These are phyloP conservation scores for Boletus sp. DNA, from an alignment of 768 basidiomycete genomes.

Conservation along the genomic window DNA sequence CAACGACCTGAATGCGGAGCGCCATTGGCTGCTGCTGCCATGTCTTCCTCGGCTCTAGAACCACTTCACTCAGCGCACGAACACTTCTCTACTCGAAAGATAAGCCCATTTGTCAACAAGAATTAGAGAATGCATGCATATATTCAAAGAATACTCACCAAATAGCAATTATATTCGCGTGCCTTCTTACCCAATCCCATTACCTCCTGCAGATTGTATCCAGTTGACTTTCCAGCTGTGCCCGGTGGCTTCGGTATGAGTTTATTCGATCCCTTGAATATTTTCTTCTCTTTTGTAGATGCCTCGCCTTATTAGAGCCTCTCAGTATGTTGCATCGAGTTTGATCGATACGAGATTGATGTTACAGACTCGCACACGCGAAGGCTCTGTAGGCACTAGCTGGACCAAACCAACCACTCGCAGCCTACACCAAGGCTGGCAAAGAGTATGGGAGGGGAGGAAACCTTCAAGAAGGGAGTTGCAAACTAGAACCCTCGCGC, in stretches of 20 bases:
- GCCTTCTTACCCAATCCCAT: not conserved
- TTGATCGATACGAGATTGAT: not conserved
- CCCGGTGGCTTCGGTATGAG: not conserved
- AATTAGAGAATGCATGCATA: not conserved
- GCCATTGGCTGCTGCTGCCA: not conserved
- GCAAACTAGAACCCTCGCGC: too few relatives aligned
- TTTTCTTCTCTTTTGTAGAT: not conserved
- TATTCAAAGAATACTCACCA: not conserved
- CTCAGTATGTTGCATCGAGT: not conserved
- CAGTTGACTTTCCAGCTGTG: not conserved
- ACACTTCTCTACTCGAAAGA: not conserved
- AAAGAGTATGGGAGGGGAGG: too few relatives aligned
- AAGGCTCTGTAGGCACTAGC: too few relatives aligned
- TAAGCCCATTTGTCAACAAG: not conserved
- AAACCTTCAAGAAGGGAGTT: too few relatives aligned
- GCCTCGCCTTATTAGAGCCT: not conserved
- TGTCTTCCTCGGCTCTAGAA: not conserved
- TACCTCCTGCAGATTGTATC: not conserved
- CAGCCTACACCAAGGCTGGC: too few relatives aligned
- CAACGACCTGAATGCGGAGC: not conserved
- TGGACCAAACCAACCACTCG: too few relatives aligned
- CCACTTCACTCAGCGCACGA: not conserved
- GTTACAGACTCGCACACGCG: too few relatives aligned
- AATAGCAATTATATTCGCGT: not conserved
- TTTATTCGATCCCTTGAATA: not conserved